Evolutionary conservation across 2,329 filamentous ascomycete species (phyloP), one percentile per base, ranked within the genome.

Genomic region (Cryphonectria naterciae): DNA sequence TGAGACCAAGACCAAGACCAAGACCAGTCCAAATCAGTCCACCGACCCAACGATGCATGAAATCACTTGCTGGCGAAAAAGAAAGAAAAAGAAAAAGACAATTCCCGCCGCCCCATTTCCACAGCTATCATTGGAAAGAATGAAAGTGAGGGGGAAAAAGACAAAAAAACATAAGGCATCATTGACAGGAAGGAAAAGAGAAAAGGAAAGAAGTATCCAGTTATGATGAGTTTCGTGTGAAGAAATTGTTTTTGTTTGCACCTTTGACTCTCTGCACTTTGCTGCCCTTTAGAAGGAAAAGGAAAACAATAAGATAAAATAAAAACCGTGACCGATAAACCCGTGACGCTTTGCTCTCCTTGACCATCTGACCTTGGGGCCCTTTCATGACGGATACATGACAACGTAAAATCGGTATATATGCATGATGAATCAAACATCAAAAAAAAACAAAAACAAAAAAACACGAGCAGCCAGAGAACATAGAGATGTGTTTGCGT

Each of bases 321-420:
- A 61, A n/a, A 64, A 52, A 35, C 43, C 43, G 28, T 46, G 43
- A 32, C 39, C n/a, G 28, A 43, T n/a, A n/a, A 39, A 46, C 37
- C 37, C 32, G 1, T 19, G 28, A 65, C 41, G 63, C 58, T 61
- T 49, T 49, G 43, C 25, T 52, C 49, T 49, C 41, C 43, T 7
- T 49, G 19, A 52, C 41, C 63, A 32, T 32, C 41, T 32, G 41
- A 65, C 63, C 39, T 32, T 49, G 43, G 7, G 43, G 19, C n/a
- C 17, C 63, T 32, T 49, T 65, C 63, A 43, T 65, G 43, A 65
- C 41, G n/a, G 63, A 65, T 37, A 49, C 63, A 46, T 46, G 41
- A 35, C 28, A 65, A 35, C 63, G 25, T 46, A 28, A 46, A 63
- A 43, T 32, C 63, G 63, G 63, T 65, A 65, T 65, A 49, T 65